Evolutionary conservation across 148 eudicot species (phyloP), one percentile per base, ranked within the genome.

Genomic region (Vaccinium darrowii): DNA sequence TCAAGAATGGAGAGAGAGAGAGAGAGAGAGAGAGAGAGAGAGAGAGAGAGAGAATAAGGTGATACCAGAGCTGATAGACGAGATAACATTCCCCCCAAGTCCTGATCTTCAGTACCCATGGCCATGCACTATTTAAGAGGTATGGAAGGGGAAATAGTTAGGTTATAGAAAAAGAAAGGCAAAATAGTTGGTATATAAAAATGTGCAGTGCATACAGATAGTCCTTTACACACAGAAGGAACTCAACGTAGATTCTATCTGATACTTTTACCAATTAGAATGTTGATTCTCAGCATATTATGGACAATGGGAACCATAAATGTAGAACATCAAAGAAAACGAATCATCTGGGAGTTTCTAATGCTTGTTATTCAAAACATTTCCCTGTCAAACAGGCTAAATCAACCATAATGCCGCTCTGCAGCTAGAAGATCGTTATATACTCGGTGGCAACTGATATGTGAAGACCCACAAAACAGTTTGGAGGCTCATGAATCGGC

Each of bases 1-100:
- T 52, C 49, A 16, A 18, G 19, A 9, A 47, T 57, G 83, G 25
- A 81, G 47, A 36, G 49, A 56, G 39, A 0, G 43, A 33, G 58
- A 51, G 78, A 33, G 47, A 43, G 47, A 43, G 47, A 43, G 47
- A 43, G 47, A 43, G 3, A 39, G 43, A 39, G 43, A 39, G 43
- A 39, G 39, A 0, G 52, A 33, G 58, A 51, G 78, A 54, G 72
- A 60, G 67, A n/a, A 78, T 8, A 73, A 50, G 79, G 18, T 73
- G 23, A 84, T 92, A 93, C 97, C 93, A 93, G 82, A 78, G 91
- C 87, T 57, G 74, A 80, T 78, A 92, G 78, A 58, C 92, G 92
- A 79, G 90, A 88, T 43, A 93, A 80, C 87, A 92, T 75, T 58
- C 83, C 85, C 82, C 82, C 84, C 86, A 91, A 87, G 83, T 89